Conservation (phyloP, 768 basidiomycete genomes). For the Hericium alpestre region DNA sequence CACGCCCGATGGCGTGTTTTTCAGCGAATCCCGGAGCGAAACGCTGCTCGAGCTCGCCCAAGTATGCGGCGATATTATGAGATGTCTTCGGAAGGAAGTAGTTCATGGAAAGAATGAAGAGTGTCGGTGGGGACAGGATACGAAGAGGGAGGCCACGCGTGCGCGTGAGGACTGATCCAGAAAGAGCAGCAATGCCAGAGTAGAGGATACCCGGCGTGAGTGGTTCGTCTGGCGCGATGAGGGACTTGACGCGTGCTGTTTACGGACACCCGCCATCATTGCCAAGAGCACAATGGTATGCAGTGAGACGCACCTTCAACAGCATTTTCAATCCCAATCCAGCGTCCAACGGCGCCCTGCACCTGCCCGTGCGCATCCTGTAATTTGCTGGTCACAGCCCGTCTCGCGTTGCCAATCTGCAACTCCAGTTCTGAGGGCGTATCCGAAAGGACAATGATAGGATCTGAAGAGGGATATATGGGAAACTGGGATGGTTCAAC, state of each 20-base stretch:
- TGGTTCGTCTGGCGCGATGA: slow-evolving; percentile 70
- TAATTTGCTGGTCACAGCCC: slow-evolving; percentile 46
- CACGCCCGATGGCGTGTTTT: slow-evolving; percentile 53
- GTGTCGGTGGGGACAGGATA: slow-evolving; percentile 62
- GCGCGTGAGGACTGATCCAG: slow-evolving; percentile 78
- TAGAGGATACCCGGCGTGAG: slow-evolving; percentile 87
- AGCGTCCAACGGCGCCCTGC: slow-evolving; percentile 62
- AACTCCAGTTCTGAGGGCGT: slow-evolving; percentile 64
- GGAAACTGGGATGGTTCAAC: slow-evolving; percentile 49
- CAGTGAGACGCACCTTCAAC: slow-evolving; percentile 63
- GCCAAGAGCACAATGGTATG: too few species aligned
- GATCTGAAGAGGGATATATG: slow-evolving; percentile 61
- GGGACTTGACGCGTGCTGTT: slow-evolving; percentile 70
- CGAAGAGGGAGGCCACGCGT: slow-evolving; percentile 64
- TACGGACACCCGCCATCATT: neutral
- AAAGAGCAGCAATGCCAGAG: slow-evolving; percentile 79
- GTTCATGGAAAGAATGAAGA: slow-evolving; percentile 56
- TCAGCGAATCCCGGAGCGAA: slow-evolving; percentile 62
- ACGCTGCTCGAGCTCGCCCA: slow-evolving; percentile 56
- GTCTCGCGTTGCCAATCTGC: slow-evolving; percentile 63
- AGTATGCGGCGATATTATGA: slow-evolving; percentile 54
- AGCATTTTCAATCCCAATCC: slow-evolving; percentile 78
- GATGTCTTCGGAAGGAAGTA: slow-evolving; percentile 86
- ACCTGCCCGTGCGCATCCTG: slow-evolving; percentile 51
- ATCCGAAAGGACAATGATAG: slow-evolving; percentile 63